These are phyloP conservation scores for Dactylellina cionopaga DNA, from an alignment of 2,329 filamentous ascomycete species.

Conservation along the genomic window DNA sequence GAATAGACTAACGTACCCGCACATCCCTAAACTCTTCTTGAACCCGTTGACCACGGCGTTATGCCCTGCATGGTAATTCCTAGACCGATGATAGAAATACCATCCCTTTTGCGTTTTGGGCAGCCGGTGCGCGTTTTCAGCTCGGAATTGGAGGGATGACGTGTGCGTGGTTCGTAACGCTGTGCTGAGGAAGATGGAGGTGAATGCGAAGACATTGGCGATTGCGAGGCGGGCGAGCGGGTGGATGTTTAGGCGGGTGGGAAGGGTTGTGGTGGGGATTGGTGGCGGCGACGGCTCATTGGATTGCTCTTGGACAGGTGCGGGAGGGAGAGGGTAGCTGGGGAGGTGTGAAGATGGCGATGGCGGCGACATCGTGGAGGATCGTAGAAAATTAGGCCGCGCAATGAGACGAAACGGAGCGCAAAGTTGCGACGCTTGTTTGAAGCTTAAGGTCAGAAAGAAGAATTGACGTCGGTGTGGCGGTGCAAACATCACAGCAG, in stretches of 20 bases:
- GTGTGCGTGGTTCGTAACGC: constrained; percentile 76
- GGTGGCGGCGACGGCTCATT: constrained; percentile 57
- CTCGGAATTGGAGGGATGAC: constrained; percentile 84
- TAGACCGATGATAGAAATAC: constrained; percentile 99
- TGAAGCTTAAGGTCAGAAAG: too few relatives aligned
- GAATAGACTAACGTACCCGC: constrained; percentile 45
- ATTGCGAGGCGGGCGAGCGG: constrained; percentile 73
- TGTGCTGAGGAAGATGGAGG: constrained; percentile 76
- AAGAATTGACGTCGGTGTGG: constrained; percentile 1
- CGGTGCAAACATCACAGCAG: neutral
- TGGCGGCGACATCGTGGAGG: constrained; percentile 21
- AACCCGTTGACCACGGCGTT: constrained; percentile 81
- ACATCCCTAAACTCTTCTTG: constrained; percentile 64
- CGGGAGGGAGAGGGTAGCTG: constrained; percentile 40
- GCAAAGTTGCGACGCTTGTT: too few relatives aligned
- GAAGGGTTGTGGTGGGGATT: constrained; percentile 36
- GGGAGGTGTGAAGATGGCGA: constrained; percentile 2
- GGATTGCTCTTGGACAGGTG: constrained; percentile 41
- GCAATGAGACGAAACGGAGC: too few relatives aligned
- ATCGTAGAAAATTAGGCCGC: too few relatives aligned
- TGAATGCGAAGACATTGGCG: constrained; percentile 71
- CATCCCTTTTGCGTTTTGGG: constrained; percentile 84
- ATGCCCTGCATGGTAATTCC: constrained; percentile 87
- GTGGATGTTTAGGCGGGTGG: constrained; percentile 69
- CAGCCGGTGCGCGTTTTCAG: constrained; percentile 94